Evolutionary conservation across 164 flowering plant genomes (phyloP).

Genomic region (Stephania japonica): DNA sequence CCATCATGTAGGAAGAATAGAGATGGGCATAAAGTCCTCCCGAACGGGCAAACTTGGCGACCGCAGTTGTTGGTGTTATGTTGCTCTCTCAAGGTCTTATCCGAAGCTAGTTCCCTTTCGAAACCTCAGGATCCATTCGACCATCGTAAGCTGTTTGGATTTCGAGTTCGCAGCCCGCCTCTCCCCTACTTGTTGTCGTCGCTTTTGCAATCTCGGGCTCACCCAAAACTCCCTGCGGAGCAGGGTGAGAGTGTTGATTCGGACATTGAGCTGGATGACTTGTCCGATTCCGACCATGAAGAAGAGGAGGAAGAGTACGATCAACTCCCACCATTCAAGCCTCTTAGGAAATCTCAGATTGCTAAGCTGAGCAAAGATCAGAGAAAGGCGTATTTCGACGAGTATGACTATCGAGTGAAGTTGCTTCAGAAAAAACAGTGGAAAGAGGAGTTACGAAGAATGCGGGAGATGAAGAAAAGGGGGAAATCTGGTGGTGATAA

Average conservation of each 20-base stretch:
- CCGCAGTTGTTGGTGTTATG: constrained; percentile 69
- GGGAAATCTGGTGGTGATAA: constrained; percentile 41
- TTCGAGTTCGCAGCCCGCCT: constrained; percentile 79
- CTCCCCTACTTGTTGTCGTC: constrained; percentile 88
- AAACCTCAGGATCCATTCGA: constrained; percentile 77
- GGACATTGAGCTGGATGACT: constrained; percentile 71
- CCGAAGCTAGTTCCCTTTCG: constrained; percentile 69
- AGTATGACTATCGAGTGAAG: constrained; percentile 89
- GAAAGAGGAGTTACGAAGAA: constrained; percentile 77
- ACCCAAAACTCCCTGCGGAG: constrained; percentile 76
- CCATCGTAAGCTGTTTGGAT: constrained; percentile 73
- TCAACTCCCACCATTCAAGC: constrained; percentile 94
- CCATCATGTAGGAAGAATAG: constrained; percentile 82
- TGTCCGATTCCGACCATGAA: constrained; percentile 69
- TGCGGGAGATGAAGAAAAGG: constrained; percentile 63
- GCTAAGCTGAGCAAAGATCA: constrained; percentile 82
- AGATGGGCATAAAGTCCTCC: constrained; percentile 82
- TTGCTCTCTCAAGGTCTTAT: constrained; percentile 78
- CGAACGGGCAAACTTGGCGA: constrained; percentile 87
- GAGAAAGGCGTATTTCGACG: constrained; percentile 83
- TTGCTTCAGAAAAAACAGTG: constrained; percentile 93
- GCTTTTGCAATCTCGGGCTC: constrained; percentile 77
- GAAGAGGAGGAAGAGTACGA: constrained; percentile 88
- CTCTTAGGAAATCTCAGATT: constrained; percentile 68
- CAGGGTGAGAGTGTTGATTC: constrained; percentile 77